Evolutionary conservation across 768 basidiomycete genomes (phyloP), one percentile per base, ranked within the genome.

Genomic region (Fistulinella prunicolor): DNA sequence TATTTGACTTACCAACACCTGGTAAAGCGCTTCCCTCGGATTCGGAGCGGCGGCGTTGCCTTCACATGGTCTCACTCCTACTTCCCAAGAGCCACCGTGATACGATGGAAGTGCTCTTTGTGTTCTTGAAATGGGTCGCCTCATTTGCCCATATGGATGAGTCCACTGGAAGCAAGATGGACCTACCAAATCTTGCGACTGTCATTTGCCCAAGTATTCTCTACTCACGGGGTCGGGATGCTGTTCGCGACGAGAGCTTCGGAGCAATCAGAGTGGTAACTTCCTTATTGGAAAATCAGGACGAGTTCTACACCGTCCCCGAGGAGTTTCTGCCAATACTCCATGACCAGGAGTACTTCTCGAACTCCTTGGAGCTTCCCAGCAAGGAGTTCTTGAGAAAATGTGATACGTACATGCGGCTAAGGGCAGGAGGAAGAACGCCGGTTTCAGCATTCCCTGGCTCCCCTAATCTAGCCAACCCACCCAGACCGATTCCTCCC

Each of bases 111-210:
- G 91, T 96, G 42, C 73, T 99, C 42, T 97, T 96, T 63, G 94
- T 96, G 24, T 99, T 99, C 74, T 78, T 99, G 56, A 96, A 97
- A 70, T 99, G 96, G 96, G 96, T 99, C 10, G 95, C 95, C 9
- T 96, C 94, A 2, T 99, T 99, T 66, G 93, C 96, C 41, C 95
- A 99, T 69, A 83, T 94, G 74, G 94, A 97, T 61, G 92, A 94
- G 57, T 90, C 91, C 62, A 97, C 95, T 0, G 94, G 94, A 35
- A 94, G 90, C 71, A 94, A 95, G 73, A 99, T 99, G 96, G 96
- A 99, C 68, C 74, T 98, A 39, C 78, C 78, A 16, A 99, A 99
- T 67, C 78, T 99, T 56, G 93, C 96, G 29, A 97, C 93, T 9
- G 95, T 98, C 69, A 94, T 98, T 57, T 87, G 89, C 61, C 96